Evolutionary conservation across 306 rosid genomes (phyloP), one percentile per base, ranked within the genome.

Genomic region (Castanea sativa): DNA sequence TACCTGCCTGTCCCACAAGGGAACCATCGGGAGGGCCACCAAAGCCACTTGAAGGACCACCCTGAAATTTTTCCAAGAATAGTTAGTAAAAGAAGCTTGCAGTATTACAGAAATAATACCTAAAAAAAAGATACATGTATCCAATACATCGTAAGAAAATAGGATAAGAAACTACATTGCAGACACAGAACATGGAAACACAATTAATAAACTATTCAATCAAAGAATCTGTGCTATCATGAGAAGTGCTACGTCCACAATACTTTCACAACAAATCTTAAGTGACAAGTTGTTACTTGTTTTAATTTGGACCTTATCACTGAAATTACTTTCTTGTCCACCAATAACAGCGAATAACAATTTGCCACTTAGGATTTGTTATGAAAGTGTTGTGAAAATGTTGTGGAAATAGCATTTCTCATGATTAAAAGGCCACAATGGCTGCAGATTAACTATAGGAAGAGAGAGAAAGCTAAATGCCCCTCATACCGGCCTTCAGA

Each of bases 11-110:
- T 55, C 79, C 86, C 71, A 78, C 85, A 83, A 60, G 79, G 61
- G 87, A 83, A 73, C 86, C 90, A 81, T 89, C 91, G 14, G 83
- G 72, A 63, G 91, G 77, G 74, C 85, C 88, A 25, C 89, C 86
- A 65, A 83, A 79, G 69, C 95, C 88, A 73, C 71, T 69, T 78
- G 71, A 77, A 64, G 88, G 88, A 77, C 89, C 91, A 64, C 91
- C 92, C 98, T 94, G 73, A 69, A 81, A 76, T 69, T 84, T 69
- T 33, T 63, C 57, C 30, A 69, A 77, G 80, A 41, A 60, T 41
- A 55, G 71, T 60, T 63, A 83, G 80, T 38, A 81, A 86, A 21
- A 74, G 76, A 78, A 58, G 57, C 20, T 68, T 33, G 23, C 59
- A 38, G 55, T 29, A 45, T 68, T 59, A 56, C 55, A 53, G 2